Conservation (phyloP, 192 early-diverging fungal genomes). For the Radiomyces spectabilis region DNA sequence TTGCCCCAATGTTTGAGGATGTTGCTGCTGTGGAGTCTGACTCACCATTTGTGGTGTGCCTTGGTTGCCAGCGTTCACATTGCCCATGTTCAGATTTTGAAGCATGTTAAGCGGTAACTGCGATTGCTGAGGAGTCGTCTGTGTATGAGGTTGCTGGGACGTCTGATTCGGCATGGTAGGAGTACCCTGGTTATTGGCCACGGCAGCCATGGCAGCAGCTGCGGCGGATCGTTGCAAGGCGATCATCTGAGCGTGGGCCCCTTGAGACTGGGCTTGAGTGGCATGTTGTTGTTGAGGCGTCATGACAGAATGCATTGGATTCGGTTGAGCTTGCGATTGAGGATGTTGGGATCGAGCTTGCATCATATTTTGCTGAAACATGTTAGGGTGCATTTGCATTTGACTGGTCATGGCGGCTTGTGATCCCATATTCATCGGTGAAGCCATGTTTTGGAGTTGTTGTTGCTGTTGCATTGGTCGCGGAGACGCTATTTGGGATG, state of each 20-base stretch:
- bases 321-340: conserved; percentile 20
- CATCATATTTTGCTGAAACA: conserved; percentile 15
- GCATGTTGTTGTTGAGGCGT: conserved; percentile 1
- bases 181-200: no score
- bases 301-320: no score
- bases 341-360: conserved; percentile 7
- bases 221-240: conserved; percentile 7
- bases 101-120: background rate
- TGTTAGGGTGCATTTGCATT: conserved; percentile 9
- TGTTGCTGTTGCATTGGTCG: conserved; percentile 12
- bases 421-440: conserved; percentile 11
- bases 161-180: no score
- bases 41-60: no score
- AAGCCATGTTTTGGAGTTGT: conserved; percentile 2
- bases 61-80: no score
- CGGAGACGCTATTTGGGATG: background rate
- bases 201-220: background rate
- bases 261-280: conserved; percentile 22
- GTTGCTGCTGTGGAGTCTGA: background rate
- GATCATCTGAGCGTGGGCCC: conserved; percentile 14
- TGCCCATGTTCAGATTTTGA: no score
- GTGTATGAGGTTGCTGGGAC: no score
- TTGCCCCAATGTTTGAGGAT: background rate
- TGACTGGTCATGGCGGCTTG: conserved; percentile 14
- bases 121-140: background rate